Evolutionary conservation across 805 yeast genomes (phyloP), one percentile per base, ranked within the genome.

Genomic region (Starmerella potacharoeniae): DNA sequence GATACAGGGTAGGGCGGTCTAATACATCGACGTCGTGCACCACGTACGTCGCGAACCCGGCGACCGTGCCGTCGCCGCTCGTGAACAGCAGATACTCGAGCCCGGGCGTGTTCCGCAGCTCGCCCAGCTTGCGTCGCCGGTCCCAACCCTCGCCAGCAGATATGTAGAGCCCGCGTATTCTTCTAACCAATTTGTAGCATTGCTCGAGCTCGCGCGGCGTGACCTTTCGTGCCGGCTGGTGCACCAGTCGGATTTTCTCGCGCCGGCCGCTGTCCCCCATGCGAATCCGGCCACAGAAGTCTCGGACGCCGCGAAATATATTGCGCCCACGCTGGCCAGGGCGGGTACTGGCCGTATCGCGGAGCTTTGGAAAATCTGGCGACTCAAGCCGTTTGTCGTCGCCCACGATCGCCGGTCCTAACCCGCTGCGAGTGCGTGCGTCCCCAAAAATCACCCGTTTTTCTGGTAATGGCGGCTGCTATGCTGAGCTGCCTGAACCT

Each of bases 91-190:
- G 11, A 35, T 52, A 58, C 50, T 58, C 48, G 11, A 58, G 49
- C 2, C 36, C 52, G 7, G 53, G 53, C 9, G 59, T 58, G 29
- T 53, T 41, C 11, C 33, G 37, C 52, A 58, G 42, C 43, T 59
- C 62, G 3, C 33, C 11, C 22, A 59, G 14, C 28, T 58, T 58
- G 29, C 29, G 41, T 29, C 17, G 17, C 14, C 47, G 51, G 14
- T 41, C 39, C 62, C 62, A 59, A n/a, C 54, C 56, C 35, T 59
- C 62, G 22, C 39, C 45, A 8, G 59, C 46, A 1, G 51, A 40
- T 16, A 55, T 31, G 41, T 59, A 59, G 31, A 58, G 34, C 30
- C 39, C 41, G 5, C 57, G 45, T 16, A 59, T 33, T 31, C 40
- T 49, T 16, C 58, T n/a, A 40, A 55, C 57, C 5, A 59, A 42